Base-by-base conservation (phyloP, 2,329 filamentous ascomycete genomes). In the Cordyceps fumosorosea region DNA sequence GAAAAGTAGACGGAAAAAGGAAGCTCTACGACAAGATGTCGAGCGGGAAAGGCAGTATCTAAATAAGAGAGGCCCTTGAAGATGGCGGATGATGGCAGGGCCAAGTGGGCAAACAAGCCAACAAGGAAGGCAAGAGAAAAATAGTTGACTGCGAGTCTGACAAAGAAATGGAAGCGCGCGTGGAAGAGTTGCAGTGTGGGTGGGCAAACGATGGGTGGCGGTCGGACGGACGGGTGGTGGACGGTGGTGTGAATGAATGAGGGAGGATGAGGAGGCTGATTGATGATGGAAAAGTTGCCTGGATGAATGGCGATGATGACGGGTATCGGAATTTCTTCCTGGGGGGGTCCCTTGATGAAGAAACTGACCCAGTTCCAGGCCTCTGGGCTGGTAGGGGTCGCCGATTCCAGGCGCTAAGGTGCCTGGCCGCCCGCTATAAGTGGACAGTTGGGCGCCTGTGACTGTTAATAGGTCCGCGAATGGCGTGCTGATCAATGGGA, bases 1-100 rank as follows among this genome's bases (percentile, higher is more conserved):
- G 60, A 52, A 62, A 62, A 57, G 45, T 57, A 47, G 60, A 62
- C 60, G 18, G 60, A 62, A 62, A 62, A 34, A 57, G 60, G 54
- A 62, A 62, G 53, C 60, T 44, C 14, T 62, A 52, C 60, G 60
- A 57, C 54, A 42, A 50, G 18, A 12, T 50, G 29, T 61, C 51
- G 59, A 42, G 47, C 53, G 53, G 60, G 54, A 62, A 56, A 53
- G 26, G 47, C 45, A 29, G 45, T 45, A 34, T 57, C 60, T 62
- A 62, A 56, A 62, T 57, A 57, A 57, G 16, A n/a, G 42, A 44
- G 42, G 42, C 37, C 7, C 8, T 14, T 52, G 53, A 14, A 18
- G 53, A 45, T 42, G 53, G 57, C 11, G 20, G 34, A 29, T 10
- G 20, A 47, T 22, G 44, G 2, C 12, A 18, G 26, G 40, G 7